Base-by-base conservation (phyloP, 768 basidiomycete species). In the Lentinula sp. region DNA sequence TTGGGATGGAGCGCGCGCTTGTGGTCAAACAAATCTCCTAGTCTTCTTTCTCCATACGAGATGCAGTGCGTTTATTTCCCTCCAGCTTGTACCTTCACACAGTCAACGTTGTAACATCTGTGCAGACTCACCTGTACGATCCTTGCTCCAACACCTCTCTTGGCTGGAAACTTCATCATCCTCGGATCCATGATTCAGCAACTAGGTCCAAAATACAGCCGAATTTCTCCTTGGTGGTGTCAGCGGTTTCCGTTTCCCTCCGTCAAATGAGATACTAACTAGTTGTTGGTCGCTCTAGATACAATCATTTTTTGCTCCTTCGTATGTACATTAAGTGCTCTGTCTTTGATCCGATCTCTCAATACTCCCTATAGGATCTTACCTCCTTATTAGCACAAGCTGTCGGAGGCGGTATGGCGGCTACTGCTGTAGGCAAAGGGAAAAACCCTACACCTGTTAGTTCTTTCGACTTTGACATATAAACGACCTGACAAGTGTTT, bases 341-440 rank as follows among this genome's bases (percentile, higher is more conserved):
- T 28, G 54, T 48, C 28, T 39, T 9, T 42, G 7, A 37, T 10
- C 13, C 32, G 23, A n/a, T 33, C 1, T 16, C 10, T 16, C 18
- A 54, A 4, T 61, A n/a, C n/a, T 28, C 4, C 18, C 3, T 3
- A 60, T 6, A 62, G 79, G 88, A 90, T 63, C 66, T 86, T 18
- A 68, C 85, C 37, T 81, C 86, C 9, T 76, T 90, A 32, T 70
- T 84, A n/a, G 70, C 88, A 2, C 88, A 90, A 72, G 87, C 81
- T 33, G 70, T 79, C 16, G 88, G 88, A 42, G 87, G 87, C 28
- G 87, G 80, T 0, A 43, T 55, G 28, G 63, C 50, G 16, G 35
- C 49, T 23, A 61, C 60, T 15, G 33, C 23, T 48, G 51, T 35
- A 28, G 39, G 33, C 37, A 46, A 52, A 6, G 35, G 15, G 16